phyloP scores from a whole-genome alignment of 192 early-diverging fungal species.

The Coemansia sp. region DNA sequence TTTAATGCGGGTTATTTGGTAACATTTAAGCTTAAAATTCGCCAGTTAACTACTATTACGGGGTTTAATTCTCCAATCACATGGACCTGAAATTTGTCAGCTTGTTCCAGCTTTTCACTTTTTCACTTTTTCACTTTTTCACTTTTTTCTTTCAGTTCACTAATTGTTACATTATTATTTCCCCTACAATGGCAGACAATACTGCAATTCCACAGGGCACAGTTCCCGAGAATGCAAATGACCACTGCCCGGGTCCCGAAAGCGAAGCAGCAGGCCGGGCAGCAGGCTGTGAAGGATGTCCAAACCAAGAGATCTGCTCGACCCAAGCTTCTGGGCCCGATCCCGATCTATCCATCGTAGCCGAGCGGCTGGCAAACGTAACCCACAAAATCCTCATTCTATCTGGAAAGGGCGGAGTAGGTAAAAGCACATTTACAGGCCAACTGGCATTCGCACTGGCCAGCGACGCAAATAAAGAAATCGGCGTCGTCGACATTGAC shows the following conservation, averaged over 20 bases:
- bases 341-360: conserved; percentile 70
- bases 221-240: conserved; percentile 65
- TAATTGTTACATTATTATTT: conserved; percentile 5
- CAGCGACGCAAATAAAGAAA: conserved; percentile 29
- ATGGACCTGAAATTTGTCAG: background rate
- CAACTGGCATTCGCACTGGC: conserved; percentile 84
- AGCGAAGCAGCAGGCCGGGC: conserved; percentile 71
- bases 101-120: background rate
- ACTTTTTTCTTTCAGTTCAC: background rate
- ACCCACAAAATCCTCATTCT: conserved; percentile 90
- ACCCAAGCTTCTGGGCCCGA: conserved; percentile 78
- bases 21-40: no score
- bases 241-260: conserved; percentile 74
- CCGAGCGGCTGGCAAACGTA: conserved; percentile 60
- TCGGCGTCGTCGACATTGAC: conserved; percentile 95
- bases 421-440: conserved; percentile 89
- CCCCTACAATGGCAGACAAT: conserved; percentile 7
- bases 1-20: no score
- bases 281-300: conserved; percentile 77
- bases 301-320: conserved; percentile 75
- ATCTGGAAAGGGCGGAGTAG: conserved; percentile 97
- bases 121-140: conserved; percentile 1
- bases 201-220: conserved; percentile 8
- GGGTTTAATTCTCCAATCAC: conserved; percentile 6
- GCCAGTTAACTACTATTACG: no score